These are phyloP conservation scores for Naematelia encephala DNA, from an alignment of 768 basidiomycete species.

Conservation along the genomic window DNA sequence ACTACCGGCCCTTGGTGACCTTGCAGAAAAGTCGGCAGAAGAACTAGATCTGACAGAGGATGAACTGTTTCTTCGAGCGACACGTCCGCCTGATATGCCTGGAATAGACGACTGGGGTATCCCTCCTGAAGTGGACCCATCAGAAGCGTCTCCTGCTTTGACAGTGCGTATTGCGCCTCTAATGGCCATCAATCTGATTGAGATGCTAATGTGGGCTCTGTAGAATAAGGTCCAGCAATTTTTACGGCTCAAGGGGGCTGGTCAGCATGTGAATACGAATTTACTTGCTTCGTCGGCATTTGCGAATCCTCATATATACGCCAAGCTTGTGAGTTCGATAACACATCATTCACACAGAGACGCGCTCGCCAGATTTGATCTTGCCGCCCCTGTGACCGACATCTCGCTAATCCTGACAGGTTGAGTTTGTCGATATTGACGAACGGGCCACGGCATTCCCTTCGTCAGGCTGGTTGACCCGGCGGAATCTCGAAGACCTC, in stretches of 20 bases:
- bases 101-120: constrained; percentile 45
- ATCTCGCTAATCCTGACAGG: constrained; percentile 20
- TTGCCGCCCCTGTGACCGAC: neutral
- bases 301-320: constrained; percentile 93
- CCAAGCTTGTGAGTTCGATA: constrained; percentile 63
- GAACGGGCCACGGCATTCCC: constrained; percentile 84
- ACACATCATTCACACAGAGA: neutral
- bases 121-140: constrained; percentile 35
- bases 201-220: neutral
- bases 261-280: constrained; percentile 92
- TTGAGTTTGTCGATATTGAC: constrained; percentile 88
- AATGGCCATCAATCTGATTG: neutral
- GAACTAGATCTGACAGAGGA: constrained; percentile 32
- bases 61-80: constrained; percentile 32
- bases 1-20: neutral
- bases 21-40: neutral
- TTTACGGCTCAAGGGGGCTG: constrained; percentile 66
- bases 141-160: constrained; percentile 11
- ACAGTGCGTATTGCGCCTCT: constrained; percentile 20
- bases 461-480: constrained; percentile 58
- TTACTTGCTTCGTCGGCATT: constrained; percentile 90
- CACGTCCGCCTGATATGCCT: constrained; percentile 24
- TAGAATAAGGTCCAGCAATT: constrained; percentile 82
- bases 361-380: neutral
- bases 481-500: constrained; percentile 62